Evolutionary conservation across 176 grass and related monocot genomes (phyloP).

Genomic region (Chloris gayana): DNA sequence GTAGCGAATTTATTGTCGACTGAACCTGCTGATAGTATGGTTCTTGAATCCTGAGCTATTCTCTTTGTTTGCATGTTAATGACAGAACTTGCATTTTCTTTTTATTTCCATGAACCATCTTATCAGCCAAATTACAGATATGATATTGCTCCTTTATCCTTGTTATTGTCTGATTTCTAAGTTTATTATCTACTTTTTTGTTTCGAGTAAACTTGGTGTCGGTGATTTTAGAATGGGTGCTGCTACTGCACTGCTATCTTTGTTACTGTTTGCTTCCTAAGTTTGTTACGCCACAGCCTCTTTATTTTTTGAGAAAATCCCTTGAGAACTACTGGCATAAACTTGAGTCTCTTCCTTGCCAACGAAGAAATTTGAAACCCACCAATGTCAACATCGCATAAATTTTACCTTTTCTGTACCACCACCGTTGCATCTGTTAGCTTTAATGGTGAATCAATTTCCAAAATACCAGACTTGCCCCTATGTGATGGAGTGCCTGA

Average conservation of each 20-base stretch:
- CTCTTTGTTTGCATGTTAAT: not conserved
- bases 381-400: no score
- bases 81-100: not conserved
- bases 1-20: constrained; percentile 96
- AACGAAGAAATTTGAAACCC: no score
- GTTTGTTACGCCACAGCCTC: not conserved
- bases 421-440: no score
- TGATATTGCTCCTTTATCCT: not conserved
- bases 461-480: no score
- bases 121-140: constrained; percentile 10
- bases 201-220: no score
- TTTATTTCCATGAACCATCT: constrained; percentile 10
- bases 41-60: not conserved
- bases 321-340: no score
- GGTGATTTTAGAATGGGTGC: no score
- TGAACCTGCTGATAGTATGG: constrained; percentile 84
- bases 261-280: not conserved
- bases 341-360: no score
- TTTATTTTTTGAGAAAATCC: not conserved
- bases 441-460: no score
- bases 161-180: not conserved
- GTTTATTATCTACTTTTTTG: no score
- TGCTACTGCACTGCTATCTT: not conserved
- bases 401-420: no score
- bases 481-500: no score